Base-by-base conservation (phyloP, 371 early-diverging fungal species). In the Smittium culicis region DNA sequence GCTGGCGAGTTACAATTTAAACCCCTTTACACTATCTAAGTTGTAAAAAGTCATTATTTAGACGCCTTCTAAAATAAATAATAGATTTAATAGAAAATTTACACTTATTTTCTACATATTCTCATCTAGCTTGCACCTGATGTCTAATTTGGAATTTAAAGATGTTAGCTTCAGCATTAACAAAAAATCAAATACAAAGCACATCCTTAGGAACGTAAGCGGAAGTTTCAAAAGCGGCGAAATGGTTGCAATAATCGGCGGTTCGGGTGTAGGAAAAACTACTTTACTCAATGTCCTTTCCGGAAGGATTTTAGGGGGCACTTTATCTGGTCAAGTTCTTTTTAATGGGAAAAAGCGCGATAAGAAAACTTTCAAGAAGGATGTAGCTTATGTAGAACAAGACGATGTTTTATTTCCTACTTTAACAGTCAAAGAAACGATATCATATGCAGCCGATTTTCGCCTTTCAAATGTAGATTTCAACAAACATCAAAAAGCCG, bases 181-280 rank as follows among this genome's bases (percentile, higher is more conserved):
- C 3, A 73, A 75, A 67, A 63, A 70, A 11, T 61, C 65, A 1
- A 69, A 69, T 24, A 59, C 45, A 0, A 71, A 72, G 14, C 67
- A 67, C 0, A 65, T 86, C 16, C 69, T 86, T 17, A 66, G 69
- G 27, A 73, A 72, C 34, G 70, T 85, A 3, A 69, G 67, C 31
- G 85, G 85, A 33, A 57, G 56, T n/a, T 72, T 80, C 17, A 62
- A 68, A 5, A 73, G 85, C 1, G 86, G 86, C 30, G 75, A 81
- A 66, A 66, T 84, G 34, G 70, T 79, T 24, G 90, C 86, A 27
- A 83, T 92, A 35, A 82, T 92, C 83, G 92, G 91, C 0, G 80
- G 86, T 11, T 82, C 80, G 20, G 91, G 94, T 1, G 85, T 89
- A 1, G 90, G 88, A 61, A 89, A 87, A 69, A 82, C 86, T 0